Conservation (phyloP, 208 protist species). For the Crithidia sp. region DNA sequence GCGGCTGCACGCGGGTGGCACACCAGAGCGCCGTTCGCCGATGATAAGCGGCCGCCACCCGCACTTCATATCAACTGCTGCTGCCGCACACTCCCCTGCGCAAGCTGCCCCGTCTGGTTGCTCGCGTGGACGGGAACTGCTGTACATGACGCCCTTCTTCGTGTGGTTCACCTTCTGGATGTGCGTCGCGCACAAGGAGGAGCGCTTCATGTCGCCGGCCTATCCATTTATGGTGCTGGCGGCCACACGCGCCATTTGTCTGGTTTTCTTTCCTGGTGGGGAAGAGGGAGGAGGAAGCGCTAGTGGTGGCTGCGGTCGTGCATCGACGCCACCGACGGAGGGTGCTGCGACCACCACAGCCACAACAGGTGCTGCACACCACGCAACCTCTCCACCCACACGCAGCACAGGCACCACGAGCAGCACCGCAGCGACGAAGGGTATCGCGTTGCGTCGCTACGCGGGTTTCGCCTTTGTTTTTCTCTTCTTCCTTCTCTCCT, state of each 20-base stretch:
- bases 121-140: conserved; percentile 44
- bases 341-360: too few species aligned
- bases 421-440: not conserved
- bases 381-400: not conserved
- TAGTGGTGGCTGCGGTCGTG: not conserved
- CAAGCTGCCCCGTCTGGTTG: not conserved
- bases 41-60: not conserved
- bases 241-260: conserved; percentile 60
- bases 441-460: not conserved
- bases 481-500: conserved; percentile 56
- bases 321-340: not conserved
- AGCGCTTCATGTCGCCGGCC: conserved; percentile 93
- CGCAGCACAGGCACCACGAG: not conserved
- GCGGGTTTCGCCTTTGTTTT: conserved; percentile 43
- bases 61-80: not conserved
- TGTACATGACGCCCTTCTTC: conserved; percentile 84
- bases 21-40: conserved; percentile 4
- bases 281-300: not conserved
- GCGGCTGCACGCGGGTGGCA: not conserved
- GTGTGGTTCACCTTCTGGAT: conserved; percentile 92
- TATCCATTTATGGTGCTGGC: conserved; percentile 93
- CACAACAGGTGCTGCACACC: not conserved
- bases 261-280: conserved; percentile 27
- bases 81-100: not conserved
- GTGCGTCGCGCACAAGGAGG: conserved; percentile 94